Base-by-base conservation (phyloP, 257 asterid species). In the Solanum neorickii region DNA sequence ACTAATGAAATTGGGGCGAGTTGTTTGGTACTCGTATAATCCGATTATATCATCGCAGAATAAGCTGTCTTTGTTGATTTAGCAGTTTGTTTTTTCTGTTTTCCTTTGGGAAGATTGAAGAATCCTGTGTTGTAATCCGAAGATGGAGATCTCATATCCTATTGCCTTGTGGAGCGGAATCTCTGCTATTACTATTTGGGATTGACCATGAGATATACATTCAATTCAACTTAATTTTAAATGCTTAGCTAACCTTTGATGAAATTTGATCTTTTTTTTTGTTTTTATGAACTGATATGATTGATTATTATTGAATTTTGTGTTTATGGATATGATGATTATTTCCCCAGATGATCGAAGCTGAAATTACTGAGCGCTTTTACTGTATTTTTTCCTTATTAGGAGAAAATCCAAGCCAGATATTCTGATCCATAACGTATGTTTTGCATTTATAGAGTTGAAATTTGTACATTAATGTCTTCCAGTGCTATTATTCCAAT, bases 341-440 rank as follows among this genome's bases (percentile, higher is more conserved):
- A 93, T 94, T 94, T 94, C 98, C 98, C 97, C 98, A 94, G 94
- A 91, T 94, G 98, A 94, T 92, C 97, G 98, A 95, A 88, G 93
- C 89, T 94, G 98, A 95, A 92, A 91, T 92, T 86, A 93, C 94
- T 94, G 96, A 92, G 97, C 98, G 88, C 86, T 83, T 89, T 89
- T 1, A 78, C 70, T 84, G 83, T 90, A 90, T 89, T 88, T 91
- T 86, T 91, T 73, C 78, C 10, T 18, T 3, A 3, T 91, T 59
- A 4, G 87, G 62, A 62, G 9, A 25, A 88, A 90, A 92, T 90
- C 88, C 91, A 94, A 94, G 98, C 97, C 98, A 92, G 90, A 91
- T 89, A 73, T 29, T 92, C 96, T 94, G 96, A 91, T 94, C 96
- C 96, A 78, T 37, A 6, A 5, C 1, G 6, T 37, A 6, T 37